Conservation (phyloP, 306 rosid species). For the Ceratonia siliqua region DNA sequence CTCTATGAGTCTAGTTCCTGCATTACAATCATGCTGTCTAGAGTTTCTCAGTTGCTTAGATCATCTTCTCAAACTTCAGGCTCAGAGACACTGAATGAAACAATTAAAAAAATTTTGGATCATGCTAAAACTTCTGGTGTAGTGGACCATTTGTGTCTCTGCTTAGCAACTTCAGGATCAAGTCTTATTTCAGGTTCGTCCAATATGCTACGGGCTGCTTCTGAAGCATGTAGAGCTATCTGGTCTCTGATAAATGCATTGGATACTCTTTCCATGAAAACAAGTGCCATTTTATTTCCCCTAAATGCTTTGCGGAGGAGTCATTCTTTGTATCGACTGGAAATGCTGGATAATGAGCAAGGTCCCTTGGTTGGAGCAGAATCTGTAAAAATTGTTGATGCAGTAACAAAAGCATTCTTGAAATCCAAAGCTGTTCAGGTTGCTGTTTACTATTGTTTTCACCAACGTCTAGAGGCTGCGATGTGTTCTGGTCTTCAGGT, state of each 20-base stretch:
- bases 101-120: conserved; percentile 63
- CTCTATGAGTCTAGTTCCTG: conserved; percentile 79
- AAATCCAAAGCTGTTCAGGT: conserved; percentile 83
- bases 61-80: conserved; percentile 49
- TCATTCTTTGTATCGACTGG: conserved; percentile 56
- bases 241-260: conserved; percentile 81
- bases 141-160: conserved; percentile 75
- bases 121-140: conserved; percentile 81
- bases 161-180: conserved; percentile 79
- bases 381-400: conserved; percentile 70
- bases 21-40: conserved; percentile 69
- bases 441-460: conserved; percentile 82
- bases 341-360: conserved; percentile 52
- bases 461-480: conserved; percentile 79
- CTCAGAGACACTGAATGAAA: conserved; percentile 51
- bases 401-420: conserved; percentile 68
- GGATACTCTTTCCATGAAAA: conserved; percentile 58
- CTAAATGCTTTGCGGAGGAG: conserved; percentile 53
- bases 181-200: conserved; percentile 92
- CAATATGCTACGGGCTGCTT: conserved; percentile 74
- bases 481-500: conserved; percentile 84
- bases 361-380: conserved; percentile 54
- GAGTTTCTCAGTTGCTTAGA: conserved; percentile 63
- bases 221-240: conserved; percentile 83
- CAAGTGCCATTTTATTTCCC: conserved; percentile 64